A percentile compares a stretch with the other conserved stretches of the same genome.
phyloP scores from a whole-genome alignment of 805 yeast species.

The Sugiyamaella smithiae region DNA sequence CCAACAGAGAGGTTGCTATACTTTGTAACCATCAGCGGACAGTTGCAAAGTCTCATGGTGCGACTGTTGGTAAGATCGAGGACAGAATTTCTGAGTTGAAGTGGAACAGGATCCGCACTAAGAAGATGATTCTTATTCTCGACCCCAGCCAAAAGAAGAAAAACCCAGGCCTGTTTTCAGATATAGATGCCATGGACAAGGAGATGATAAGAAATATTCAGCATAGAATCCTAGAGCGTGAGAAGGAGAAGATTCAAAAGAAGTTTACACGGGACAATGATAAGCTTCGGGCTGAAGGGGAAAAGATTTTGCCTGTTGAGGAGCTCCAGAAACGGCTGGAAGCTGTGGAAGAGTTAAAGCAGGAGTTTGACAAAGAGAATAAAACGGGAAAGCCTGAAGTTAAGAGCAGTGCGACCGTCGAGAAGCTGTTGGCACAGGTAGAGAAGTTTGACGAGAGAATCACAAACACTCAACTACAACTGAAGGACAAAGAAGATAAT shows the following conservation, averaged over 20 bases:
- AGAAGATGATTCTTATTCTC: constrained; percentile 63
- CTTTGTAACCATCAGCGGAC: constrained; percentile 96
- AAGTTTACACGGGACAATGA: constrained; percentile 77
- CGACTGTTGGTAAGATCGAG: constrained; percentile 71
- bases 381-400: constrained; percentile 53
- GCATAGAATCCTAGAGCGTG: constrained; percentile 57
- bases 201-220: constrained; percentile 64
- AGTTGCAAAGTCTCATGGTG: constrained; percentile 80
- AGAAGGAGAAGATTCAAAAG: constrained; percentile 58
- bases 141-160: constrained; percentile 54
- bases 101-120: constrained; percentile 78
- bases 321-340: constrained; percentile 59
- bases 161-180: constrained; percentile 59
- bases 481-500: constrained; percentile 91
- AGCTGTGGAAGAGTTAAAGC: constrained; percentile 47
- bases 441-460: constrained; percentile 72
- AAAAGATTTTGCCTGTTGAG: constrained; percentile 50
- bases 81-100: constrained; percentile 75
- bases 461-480: constrained; percentile 62
- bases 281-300: constrained; percentile 56
- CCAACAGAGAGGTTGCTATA: constrained; percentile 92
- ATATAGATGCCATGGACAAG: constrained; percentile 60
- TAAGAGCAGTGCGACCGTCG: constrained; percentile 52
- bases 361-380: constrained; percentile 51
- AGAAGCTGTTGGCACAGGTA: constrained; percentile 68